Conservation (phyloP, 768 basidiomycete genomes). For the Roridomyces roridus region DNA sequence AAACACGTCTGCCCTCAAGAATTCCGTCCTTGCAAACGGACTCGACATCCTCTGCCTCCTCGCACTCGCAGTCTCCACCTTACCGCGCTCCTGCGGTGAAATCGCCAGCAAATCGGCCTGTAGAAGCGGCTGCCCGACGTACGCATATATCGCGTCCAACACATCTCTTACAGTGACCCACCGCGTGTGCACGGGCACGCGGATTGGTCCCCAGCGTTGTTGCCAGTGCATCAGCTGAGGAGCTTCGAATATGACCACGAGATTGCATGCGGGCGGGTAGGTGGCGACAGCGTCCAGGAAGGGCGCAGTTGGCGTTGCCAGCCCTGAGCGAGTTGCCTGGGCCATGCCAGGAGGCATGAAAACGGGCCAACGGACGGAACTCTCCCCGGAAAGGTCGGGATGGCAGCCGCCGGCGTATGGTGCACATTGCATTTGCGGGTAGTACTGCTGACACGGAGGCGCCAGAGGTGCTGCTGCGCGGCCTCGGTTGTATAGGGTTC, state of each 20-base stretch:
- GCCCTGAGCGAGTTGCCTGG: background rate
- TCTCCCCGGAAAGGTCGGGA: background rate
- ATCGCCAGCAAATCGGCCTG: background rate
- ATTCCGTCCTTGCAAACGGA: background rate
- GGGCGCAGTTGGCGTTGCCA: background rate
- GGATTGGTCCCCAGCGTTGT: constrained; percentile 4
- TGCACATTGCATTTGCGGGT: too few species aligned
- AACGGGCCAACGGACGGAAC: background rate
- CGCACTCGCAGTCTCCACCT: background rate
- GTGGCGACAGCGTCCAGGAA: background rate
- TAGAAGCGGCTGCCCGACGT: background rate
- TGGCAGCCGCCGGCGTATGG: background rate
- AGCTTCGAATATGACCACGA: background rate
- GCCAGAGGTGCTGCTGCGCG: too few species aligned
- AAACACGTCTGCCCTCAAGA: constrained; percentile 1
- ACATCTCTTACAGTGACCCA: background rate
- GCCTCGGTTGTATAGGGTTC: too few species aligned
- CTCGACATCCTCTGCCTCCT: background rate
- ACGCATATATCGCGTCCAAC: background rate
- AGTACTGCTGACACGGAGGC: too few species aligned
- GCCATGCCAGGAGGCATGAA: background rate
- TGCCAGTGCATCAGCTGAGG: constrained; percentile 1
- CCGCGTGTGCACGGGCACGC: background rate
- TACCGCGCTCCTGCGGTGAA: background rate
- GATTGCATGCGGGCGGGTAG: background rate